Percentiles rank a stretch among this genome's conserved stretches.
Conservation (phyloP, 805 yeast genomes). For the Debaryomyces prosopidis region DNA sequence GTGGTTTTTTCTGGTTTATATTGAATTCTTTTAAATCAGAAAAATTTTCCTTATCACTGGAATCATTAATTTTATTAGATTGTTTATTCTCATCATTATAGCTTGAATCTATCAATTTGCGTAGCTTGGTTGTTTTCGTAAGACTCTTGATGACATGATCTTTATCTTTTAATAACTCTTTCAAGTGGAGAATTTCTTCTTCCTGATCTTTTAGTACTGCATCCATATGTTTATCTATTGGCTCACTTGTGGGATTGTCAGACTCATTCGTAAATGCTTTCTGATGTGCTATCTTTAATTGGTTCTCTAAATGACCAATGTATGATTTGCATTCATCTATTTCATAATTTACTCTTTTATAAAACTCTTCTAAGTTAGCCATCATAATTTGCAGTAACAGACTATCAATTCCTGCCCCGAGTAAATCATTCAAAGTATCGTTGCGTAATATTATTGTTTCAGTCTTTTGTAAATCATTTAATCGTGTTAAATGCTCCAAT, state of each 20-base stretch:
- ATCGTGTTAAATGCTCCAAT: constrained; percentile 65
- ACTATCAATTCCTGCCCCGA: constrained; percentile 43
- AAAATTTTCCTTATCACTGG: constrained; percentile 14
- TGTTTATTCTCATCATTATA: constrained; percentile 6
- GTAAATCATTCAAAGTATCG: constrained; percentile 58
- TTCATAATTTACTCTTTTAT: constrained; percentile 48
- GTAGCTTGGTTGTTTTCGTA: constrained; percentile 61
- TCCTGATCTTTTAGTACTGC: constrained; percentile 56
- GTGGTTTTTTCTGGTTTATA: constrained; percentile 18
- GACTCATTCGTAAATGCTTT: background rate
- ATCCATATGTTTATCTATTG: constrained; percentile 17
- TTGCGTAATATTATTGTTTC: constrained; percentile 58
- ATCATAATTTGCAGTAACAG: constrained; percentile 42
- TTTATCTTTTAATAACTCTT: constrained; percentile 64
- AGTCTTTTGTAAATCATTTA: constrained; percentile 60
- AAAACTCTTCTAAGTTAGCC: constrained; percentile 49
- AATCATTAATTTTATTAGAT: background rate
- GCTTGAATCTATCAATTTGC: constrained; percentile 45
- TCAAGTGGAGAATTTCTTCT: constrained; percentile 66
- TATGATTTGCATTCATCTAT: constrained; percentile 62
- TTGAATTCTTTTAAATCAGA: constrained; percentile 19
- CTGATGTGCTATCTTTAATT: constrained; percentile 32
- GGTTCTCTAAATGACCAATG: constrained; percentile 58
- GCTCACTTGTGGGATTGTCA: background rate
- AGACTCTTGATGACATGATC: constrained; percentile 78